phyloP scores from a whole-genome alignment of 768 basidiomycete species.

The Pleurotus pulmonarius region DNA sequence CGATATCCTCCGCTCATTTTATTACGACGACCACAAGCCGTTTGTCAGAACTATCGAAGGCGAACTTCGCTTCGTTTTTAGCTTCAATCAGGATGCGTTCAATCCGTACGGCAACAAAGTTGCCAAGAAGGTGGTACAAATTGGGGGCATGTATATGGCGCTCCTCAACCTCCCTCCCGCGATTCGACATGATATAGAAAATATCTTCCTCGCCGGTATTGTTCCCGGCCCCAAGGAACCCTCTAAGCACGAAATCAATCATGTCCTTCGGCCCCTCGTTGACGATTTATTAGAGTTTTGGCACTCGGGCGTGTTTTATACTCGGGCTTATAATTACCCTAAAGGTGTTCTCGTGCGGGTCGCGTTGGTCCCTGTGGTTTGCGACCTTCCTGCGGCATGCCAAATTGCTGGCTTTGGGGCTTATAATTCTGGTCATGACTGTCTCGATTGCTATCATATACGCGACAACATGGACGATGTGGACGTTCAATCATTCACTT shows the following conservation, averaged over 20 bases:
- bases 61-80: conserved; percentile 18
- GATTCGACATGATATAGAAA: conserved; percentile 24
- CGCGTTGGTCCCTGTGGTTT: conserved; percentile 27
- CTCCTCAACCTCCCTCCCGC: conserved; percentile 26
- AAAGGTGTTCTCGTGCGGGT: conserved; percentile 22
- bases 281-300: conserved; percentile 17
- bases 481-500: conserved; percentile 12
- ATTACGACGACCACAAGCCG: conserved; percentile 19
- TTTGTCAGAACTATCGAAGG: conserved; percentile 19
- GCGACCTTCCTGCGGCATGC: conserved; percentile 30
- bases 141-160: conserved; percentile 23
- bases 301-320: conserved; percentile 16
- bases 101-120: conserved; percentile 19
- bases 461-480: conserved; percentile 14
- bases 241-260: conserved; percentile 19
- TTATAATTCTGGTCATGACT: conserved; percentile 14
- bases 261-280: conserved; percentile 23
- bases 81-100: conserved; percentile 25
- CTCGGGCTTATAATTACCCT: conserved; percentile 15
- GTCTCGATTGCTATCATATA: conserved; percentile 15
- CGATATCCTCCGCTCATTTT: conserved; percentile 18
- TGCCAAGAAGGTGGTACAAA: conserved; percentile 16
- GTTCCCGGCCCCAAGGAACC: conserved; percentile 24
- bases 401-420: conserved; percentile 23
- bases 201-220: conserved; percentile 23